Evolutionary conservation across 2,329 filamentous ascomycete genomes (phyloP).

Genomic region (Coniochaeta sp.): DNA sequence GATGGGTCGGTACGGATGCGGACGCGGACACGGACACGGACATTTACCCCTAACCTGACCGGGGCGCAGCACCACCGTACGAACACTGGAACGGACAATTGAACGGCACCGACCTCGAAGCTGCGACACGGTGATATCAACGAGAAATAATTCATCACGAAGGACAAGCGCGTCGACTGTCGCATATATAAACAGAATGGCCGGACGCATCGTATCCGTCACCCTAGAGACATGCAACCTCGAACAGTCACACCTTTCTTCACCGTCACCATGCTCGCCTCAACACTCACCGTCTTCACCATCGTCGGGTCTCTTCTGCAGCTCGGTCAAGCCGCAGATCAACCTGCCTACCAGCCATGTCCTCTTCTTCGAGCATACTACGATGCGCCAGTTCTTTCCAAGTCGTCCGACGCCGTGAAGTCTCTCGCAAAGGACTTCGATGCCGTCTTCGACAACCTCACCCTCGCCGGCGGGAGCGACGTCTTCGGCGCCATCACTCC

Average conservation of each 20-base stretch:
- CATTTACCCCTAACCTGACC: neutral
- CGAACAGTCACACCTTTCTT: neutral
- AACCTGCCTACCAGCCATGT: conserved; percentile 11
- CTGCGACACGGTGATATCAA: neutral
- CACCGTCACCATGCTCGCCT: neutral
- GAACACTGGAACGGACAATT: conserved; percentile 3
- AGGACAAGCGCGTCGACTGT: neutral
- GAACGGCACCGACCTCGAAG: neutral
- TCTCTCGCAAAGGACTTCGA: conserved; percentile 12
- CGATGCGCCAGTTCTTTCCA: conserved; percentile 8
- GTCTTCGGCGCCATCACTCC: conserved; percentile 17
- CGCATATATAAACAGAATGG: neutral
- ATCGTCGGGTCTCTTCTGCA: neutral
- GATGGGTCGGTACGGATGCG: conserved; percentile 1
- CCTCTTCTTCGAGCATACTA: conserved; percentile 13
- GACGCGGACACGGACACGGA: conserved; percentile 12
- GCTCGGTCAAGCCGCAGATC: neutral
- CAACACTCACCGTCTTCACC: neutral
- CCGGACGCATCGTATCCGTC: neutral
- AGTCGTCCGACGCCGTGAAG: conserved; percentile 7
- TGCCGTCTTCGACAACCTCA: conserved; percentile 12
- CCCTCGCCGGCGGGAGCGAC: conserved; percentile 11
- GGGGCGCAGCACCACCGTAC: neutral
- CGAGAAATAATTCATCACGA: neutral
- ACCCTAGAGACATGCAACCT: neutral